These are phyloP conservation scores for Staphylotrichum tortipilum DNA, from an alignment of 495 filamentous ascomycete species.

Conservation along the genomic window DNA sequence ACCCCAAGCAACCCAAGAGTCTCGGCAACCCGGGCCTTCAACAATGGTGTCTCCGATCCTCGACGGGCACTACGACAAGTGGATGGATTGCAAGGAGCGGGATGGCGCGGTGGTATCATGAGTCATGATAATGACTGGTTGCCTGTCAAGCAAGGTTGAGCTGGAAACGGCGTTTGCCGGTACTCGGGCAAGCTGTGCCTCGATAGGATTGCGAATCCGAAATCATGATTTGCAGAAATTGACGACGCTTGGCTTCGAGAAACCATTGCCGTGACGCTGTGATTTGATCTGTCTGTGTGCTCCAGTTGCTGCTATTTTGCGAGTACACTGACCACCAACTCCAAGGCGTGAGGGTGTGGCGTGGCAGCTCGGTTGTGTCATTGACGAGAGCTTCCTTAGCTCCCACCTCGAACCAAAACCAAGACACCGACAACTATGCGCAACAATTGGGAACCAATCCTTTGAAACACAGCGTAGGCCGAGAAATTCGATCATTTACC, in stretches of 20 bases:
- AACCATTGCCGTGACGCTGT: not conserved
- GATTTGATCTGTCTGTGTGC: not conserved
- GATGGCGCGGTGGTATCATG: conserved; percentile 17
- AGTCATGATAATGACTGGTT: conserved; percentile 22
- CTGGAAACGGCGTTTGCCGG: conserved; percentile 16
- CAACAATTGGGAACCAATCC: too few species aligned
- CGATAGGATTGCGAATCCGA: conserved; percentile 16
- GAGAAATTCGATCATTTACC: too few species aligned
- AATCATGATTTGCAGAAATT: conserved; percentile 19
- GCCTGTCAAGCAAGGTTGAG: conserved; percentile 24
- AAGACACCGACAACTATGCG: too few species aligned
- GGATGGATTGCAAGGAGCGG: conserved; percentile 10
- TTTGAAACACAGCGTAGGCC: too few species aligned
- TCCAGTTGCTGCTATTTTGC: too few species aligned
- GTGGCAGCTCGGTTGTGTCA: too few species aligned
- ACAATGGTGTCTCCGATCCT: conserved; percentile 5
- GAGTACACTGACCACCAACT: too few species aligned
- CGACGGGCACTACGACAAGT: conserved; percentile 8
- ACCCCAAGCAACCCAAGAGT: conserved; percentile 9
- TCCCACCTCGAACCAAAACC: too few species aligned
- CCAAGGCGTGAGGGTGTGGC: too few species aligned
- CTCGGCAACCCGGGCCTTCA: conserved; percentile 12
- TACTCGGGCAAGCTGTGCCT: conserved; percentile 16
- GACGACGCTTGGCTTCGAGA: conserved; percentile 11
- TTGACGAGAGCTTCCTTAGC: too few species aligned